These are phyloP conservation scores for Diaporthe longicolla DNA, from an alignment of 2,329 filamentous ascomycete species.

Conservation along the genomic window DNA sequence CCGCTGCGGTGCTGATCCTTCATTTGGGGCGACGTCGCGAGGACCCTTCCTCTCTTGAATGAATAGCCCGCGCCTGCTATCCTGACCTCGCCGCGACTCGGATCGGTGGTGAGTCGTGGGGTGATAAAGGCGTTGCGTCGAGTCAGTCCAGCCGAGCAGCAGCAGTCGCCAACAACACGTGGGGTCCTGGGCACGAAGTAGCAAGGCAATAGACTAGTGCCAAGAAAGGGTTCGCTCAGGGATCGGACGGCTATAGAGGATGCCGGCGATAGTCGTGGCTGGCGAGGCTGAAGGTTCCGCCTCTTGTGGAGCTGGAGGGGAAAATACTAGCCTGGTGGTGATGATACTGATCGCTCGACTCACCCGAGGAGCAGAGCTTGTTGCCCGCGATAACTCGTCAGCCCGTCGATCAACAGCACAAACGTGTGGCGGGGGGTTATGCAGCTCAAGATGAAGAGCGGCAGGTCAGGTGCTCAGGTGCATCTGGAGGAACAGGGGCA, in stretches of 20 bases:
- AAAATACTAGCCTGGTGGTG: slow-evolving; percentile 9
- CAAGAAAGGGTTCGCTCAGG: not conserved
- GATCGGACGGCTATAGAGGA: not conserved
- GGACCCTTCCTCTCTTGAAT: not conserved
- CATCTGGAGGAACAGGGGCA: not conserved
- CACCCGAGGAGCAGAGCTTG: not conserved
- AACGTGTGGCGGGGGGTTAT: not conserved
- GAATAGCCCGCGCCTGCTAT: slow-evolving; percentile 1
- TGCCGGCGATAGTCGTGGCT: not conserved
- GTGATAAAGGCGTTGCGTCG: not conserved
- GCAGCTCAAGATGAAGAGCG: slow-evolving; percentile 24
- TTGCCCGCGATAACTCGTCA: slow-evolving; percentile 9
- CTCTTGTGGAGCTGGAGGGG: slow-evolving; percentile 14
- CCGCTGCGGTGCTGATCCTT: slow-evolving; percentile 31
- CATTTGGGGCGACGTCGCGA: slow-evolving; percentile 28
- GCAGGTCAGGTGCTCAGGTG: slow-evolving; percentile 27
- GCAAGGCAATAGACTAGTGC: not conserved
- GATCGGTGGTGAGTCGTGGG: slow-evolving; percentile 5
- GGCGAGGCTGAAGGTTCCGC: slow-evolving; percentile 17
- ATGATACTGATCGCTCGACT: not conserved
- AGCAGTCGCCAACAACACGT: slow-evolving; percentile 5
- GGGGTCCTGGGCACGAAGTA: not conserved
- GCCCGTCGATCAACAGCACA: not conserved
- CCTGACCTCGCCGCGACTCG: not conserved
- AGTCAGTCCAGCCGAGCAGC: slow-evolving; percentile 11